Evolutionary conservation across 2,329 filamentous ascomycete genomes (phyloP), one percentile per base, ranked within the genome.

Genomic region (Monosporascus sp.): DNA sequence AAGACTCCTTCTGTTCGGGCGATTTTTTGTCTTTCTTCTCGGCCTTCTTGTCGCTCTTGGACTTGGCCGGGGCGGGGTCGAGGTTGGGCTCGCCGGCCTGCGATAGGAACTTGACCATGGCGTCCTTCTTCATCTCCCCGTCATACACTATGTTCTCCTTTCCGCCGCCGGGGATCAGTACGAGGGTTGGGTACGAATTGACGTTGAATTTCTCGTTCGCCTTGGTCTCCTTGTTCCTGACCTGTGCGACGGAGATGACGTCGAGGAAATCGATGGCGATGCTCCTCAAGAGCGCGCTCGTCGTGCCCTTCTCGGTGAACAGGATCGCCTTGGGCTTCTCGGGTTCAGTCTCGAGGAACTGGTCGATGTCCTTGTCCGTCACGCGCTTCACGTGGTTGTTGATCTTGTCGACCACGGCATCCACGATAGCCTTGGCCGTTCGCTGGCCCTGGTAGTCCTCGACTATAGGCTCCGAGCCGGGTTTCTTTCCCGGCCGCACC

Each of bases 291-390:
- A 96, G 77, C 11, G 91, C 84, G 67, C 89, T 93, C 0, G 89
- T 93, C 6, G 88, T 87, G 22, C 91, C 91, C 76, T 97, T 99
- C 53, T 96, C 89, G 2, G 89, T 95, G 72, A 99, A 97, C 3
- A 99, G 76, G 37, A 99, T 84, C 0, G 89, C 92, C 76, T 96
- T 97, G 49, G 91, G 82, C 14, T 79, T 81, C 20, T 88, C 82
- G 55, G 85, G 86, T 45, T 82, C 79, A 54, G 81, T 79, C 9
- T 75, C 73, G 49, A 97, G 71, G 81, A 93, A 99, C 14, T 75
- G 74, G 53, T 91, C 86, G 38, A 96, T 65, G 46, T 89, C 87
- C 71, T 89, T 89, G 70, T 96, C 91, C 17, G 86, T 85, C 48
- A 97, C 75, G 57, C 84, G 82, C 68, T 87, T 87, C 44, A 99